Conservation (phyloP, 306 rosid genomes). For the peach (Prunus persica) region DNA sequence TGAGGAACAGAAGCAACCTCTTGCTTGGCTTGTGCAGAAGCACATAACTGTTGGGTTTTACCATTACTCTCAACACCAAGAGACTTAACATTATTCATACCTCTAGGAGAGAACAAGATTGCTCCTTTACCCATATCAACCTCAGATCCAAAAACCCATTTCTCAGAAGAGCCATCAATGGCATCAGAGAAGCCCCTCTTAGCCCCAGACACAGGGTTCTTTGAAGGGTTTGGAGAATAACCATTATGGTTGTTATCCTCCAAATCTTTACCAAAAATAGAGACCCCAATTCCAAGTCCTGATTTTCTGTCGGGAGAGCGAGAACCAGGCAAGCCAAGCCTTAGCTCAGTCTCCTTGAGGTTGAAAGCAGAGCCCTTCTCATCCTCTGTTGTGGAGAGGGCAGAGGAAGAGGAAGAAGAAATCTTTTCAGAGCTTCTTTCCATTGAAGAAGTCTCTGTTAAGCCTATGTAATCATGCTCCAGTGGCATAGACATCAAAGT, state of each 20-base stretch:
- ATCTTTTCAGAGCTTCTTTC: slow-evolving; percentile 55
- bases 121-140: slow-evolving; percentile 52
- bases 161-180: slow-evolving; percentile 53
- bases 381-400: slow-evolving; percentile 40
- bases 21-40: slow-evolving; percentile 34
- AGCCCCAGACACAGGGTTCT: slow-evolving; percentile 53
- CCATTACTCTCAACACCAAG: slow-evolving; percentile 38
- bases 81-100: slow-evolving; percentile 39
- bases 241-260: slow-evolving; percentile 54
- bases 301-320: slow-evolving; percentile 64
- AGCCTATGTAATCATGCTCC: slow-evolving; percentile 81
- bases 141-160: slow-evolving; percentile 77
- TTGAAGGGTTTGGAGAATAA: slow-evolving; percentile 37
- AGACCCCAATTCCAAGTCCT: slow-evolving; percentile 30
- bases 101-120: slow-evolving; percentile 50
- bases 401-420: slow-evolving; percentile 42
- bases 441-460: slow-evolving; percentile 57
- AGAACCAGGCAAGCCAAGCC: slow-evolving; percentile 87
- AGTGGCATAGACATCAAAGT: slow-evolving; percentile 61
- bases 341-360: slow-evolving; percentile 86
- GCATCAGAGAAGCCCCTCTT: slow-evolving; percentile 87
- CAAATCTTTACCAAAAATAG: slow-evolving; percentile 66
- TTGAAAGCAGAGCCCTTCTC: slow-evolving; percentile 46
- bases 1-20: slow-evolving; percentile 47
- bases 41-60: slow-evolving; percentile 23